Conservation (phyloP, 345 rosid species). For the Dipteronia sinensis region DNA sequence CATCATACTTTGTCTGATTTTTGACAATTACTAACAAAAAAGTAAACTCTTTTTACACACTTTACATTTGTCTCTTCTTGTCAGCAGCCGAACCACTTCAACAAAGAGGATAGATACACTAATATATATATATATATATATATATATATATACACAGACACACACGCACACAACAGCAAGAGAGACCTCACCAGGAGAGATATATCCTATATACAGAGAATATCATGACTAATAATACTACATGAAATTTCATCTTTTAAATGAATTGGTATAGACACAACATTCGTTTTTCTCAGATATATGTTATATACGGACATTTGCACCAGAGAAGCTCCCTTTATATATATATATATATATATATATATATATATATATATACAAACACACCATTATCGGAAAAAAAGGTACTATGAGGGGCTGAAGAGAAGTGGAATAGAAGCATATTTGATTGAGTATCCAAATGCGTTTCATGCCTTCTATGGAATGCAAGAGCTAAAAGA, state of each 20-base stretch:
- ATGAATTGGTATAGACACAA: no score
- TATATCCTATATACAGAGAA: neutral
- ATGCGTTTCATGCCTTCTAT: constrained; percentile 1
- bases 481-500: neutral
- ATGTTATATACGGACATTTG: no score
- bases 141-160: no score
- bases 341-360: no score
- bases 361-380: no score
- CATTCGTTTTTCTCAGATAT: no score
- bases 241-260: neutral
- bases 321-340: no score
- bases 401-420: constrained; percentile 13
- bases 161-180: no score
- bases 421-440: constrained; percentile 2
- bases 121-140: no score
- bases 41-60: neutral
- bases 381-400: constrained; percentile 10
- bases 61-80: neutral
- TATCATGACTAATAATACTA: neutral
- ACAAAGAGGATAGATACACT: neutral
- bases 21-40: neutral
- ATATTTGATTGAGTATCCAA: constrained; percentile 4
- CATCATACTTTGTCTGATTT: neutral
- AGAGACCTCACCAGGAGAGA: neutral
- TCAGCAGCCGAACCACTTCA: neutral